Percentiles rank a stretch among this genome's conserved stretches.
These are phyloP conservation scores for Salix suchowensis DNA, from an alignment of 345 rosid species.

Conservation along the genomic window DNA sequence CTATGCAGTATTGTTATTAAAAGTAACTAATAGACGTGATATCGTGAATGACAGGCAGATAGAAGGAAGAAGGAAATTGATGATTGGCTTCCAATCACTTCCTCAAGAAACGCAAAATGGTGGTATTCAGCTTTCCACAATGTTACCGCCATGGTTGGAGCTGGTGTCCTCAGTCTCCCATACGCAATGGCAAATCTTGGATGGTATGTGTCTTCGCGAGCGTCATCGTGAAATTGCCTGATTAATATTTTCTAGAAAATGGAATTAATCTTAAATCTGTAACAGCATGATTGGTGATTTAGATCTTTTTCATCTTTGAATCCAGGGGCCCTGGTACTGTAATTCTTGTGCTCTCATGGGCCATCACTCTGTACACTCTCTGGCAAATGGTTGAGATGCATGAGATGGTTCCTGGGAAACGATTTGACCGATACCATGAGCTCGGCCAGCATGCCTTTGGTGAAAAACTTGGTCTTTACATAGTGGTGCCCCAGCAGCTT, in stretches of 20 bases:
- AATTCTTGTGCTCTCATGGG: slow-evolving; percentile 21
- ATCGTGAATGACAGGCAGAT: slow-evolving; percentile 3
- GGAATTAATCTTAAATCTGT: not conserved
- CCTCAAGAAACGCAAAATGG: slow-evolving; percentile 31
- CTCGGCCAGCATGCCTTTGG: slow-evolving; percentile 31
- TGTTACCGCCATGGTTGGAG: slow-evolving; percentile 35
- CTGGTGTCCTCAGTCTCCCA: slow-evolving; percentile 33
- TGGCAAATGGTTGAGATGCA: slow-evolving; percentile 39
- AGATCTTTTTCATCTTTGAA: not conserved
- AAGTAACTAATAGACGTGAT: not conserved
- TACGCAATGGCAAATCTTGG: slow-evolving; percentile 29
- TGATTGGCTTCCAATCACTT: slow-evolving; percentile 29
- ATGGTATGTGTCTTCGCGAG: slow-evolving; percentile 8
- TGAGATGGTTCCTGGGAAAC: slow-evolving; percentile 32
- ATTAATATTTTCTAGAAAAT: not conserved
- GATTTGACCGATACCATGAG: slow-evolving; percentile 29
- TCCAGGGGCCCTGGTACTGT: slow-evolving; percentile 28
- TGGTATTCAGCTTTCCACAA: slow-evolving; percentile 33
- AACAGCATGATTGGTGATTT: not conserved
- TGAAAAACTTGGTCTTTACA: slow-evolving; percentile 25
- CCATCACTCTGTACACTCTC: slow-evolving; percentile 24
- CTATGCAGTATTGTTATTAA: not conserved
- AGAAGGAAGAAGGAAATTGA: slow-evolving; percentile 25
- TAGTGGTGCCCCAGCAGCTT: slow-evolving; percentile 28
- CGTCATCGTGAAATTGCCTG: not conserved